Evolutionary conservation across 345 rosid species (phyloP).

Genomic region (Citrus australasica): DNA sequence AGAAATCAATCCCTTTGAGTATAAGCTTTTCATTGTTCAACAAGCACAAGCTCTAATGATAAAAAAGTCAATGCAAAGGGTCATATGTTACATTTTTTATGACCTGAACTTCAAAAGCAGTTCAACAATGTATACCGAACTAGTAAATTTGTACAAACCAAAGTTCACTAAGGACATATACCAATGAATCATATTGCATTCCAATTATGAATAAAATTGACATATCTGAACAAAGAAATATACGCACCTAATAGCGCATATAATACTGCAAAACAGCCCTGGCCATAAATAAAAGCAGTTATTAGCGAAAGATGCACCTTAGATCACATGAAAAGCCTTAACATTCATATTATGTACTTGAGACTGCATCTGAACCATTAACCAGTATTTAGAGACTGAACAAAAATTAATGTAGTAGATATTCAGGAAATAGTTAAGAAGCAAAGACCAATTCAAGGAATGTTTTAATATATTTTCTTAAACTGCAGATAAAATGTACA

Average conservation of each 20-base stretch:
- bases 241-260: slow-evolving; percentile 69
- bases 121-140: neutral
- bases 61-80: neutral
- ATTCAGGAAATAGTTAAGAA: neutral
- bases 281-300: slow-evolving; percentile 22
- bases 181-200: neutral
- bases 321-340: neutral
- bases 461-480: neutral
- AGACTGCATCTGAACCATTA: neutral
- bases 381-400: neutral
- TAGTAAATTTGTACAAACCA: neutral
- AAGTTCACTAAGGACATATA: neutral
- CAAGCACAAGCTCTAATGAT: neutral
- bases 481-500: neutral
- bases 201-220: neutral
- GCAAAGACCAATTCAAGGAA: neutral
- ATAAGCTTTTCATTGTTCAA: neutral
- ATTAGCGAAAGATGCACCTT: slow-evolving; percentile 10
- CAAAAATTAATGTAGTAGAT: too few species aligned
- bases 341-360: neutral
- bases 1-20: neutral
- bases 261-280: slow-evolving; percentile 57
- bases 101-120: neutral
- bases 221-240: slow-evolving; percentile 7
- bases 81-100: neutral